Conservation (phyloP, 1,284 basidiomycete genomes). For the Cerrena zonata region DNA sequence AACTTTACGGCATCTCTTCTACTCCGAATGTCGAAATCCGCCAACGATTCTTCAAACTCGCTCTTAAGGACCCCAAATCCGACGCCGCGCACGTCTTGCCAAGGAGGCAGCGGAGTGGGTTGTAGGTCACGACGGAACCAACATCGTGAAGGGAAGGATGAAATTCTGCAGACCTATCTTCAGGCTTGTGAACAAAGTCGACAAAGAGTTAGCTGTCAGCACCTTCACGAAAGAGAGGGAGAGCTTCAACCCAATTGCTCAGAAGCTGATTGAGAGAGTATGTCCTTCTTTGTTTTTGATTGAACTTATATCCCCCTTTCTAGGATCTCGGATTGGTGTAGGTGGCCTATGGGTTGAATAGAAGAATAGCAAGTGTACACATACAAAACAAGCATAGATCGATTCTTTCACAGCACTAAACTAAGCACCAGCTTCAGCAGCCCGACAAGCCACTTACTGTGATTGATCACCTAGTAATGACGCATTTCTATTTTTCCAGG, state of each 20-base stretch:
- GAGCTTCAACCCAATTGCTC: slow-evolving; percentile 74
- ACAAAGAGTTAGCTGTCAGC: slow-evolving; percentile 57
- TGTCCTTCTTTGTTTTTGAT: slow-evolving; percentile 6
- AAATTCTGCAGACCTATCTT: slow-evolving; percentile 76
- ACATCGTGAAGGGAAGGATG: slow-evolving; percentile 69
- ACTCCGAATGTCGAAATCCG: slow-evolving; percentile 70
- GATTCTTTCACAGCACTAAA: no score
- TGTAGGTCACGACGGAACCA: slow-evolving; percentile 55
- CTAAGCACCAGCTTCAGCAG: no score
- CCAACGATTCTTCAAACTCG: slow-evolving; percentile 64
- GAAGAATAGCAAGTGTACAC: no score
- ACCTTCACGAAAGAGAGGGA: slow-evolving; percentile 48
- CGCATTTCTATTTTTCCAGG: no score
- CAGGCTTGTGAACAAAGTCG: slow-evolving; percentile 48
- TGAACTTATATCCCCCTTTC: background rate
- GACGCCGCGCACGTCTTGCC: slow-evolving; percentile 45
- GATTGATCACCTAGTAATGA: no score
- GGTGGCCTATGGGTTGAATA: no score
- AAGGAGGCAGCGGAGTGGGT: slow-evolving; percentile 60
- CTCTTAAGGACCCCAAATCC: slow-evolving; percentile 46
- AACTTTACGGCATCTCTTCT: slow-evolving; percentile 46
- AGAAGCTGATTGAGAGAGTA: slow-evolving; percentile 70
- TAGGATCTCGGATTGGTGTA: slow-evolving; percentile 18
- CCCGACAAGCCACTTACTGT: no score
- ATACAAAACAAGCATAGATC: no score